Evolutionary conservation across 1,284 basidiomycete genomes (phyloP).

Genomic region (Dichomitus squalens): DNA sequence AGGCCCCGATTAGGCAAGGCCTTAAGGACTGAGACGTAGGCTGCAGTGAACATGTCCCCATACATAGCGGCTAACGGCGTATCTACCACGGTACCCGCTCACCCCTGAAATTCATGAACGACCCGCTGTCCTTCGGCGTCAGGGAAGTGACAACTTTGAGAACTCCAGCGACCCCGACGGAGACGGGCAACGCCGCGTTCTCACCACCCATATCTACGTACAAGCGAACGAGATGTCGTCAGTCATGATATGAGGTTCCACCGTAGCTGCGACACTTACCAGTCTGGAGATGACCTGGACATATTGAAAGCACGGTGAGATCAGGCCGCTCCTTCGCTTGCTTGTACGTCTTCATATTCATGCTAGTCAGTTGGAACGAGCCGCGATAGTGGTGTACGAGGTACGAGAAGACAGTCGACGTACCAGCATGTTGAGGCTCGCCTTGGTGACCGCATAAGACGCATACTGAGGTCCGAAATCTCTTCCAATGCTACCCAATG

Average conservation of each 20-base stretch:
- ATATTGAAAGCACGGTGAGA: background rate
- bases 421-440: conserved; percentile 35
- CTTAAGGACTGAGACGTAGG: no score
- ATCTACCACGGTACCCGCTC: background rate
- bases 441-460: conserved; percentile 33
- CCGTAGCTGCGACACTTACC: background rate
- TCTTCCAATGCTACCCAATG: conserved; percentile 34
- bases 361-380: background rate
- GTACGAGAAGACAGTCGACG: conserved; percentile 4
- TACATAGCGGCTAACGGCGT: no score
- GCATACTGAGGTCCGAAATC: conserved; percentile 25
- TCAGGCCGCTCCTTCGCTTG: conserved; percentile 3
- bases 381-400: background rate
- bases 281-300: conserved; percentile 5
- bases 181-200: background rate
- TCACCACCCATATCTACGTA: conserved; percentile 1
- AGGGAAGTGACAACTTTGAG: background rate
- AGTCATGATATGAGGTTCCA: background rate
- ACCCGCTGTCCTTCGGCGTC: conserved; percentile 1
- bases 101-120: conserved; percentile 3
- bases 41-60: no score
- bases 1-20: no score
- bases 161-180: conserved; percentile 1
- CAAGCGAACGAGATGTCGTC: background rate
- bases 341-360: conserved; percentile 32